These are phyloP conservation scores for Parathielavia hyrcaniae DNA, from an alignment of 495 filamentous ascomycete species.

Conservation along the genomic window DNA sequence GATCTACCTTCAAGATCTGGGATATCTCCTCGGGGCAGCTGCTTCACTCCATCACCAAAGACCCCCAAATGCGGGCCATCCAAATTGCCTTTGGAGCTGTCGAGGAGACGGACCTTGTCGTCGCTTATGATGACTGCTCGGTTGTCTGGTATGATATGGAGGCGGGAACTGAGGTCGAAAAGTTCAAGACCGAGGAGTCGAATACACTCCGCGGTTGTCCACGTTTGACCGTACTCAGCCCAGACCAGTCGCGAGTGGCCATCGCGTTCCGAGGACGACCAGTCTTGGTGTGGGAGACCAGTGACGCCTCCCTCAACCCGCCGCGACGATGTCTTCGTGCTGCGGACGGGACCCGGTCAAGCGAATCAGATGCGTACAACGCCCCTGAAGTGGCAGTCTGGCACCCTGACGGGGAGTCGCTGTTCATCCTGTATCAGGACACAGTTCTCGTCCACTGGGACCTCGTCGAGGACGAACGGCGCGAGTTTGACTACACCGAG, in stretches of 20 bases:
- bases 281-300: neutral
- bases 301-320: neutral
- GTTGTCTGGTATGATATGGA: neutral
- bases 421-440: neutral
- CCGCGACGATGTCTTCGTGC: neutral
- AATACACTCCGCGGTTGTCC: constrained; percentile 1
- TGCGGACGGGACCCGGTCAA: neutral
- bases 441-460: constrained; percentile 5
- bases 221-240: neutral
- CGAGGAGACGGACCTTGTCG: constrained; percentile 3
- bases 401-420: constrained; percentile 1
- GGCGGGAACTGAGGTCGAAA: neutral
- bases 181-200: neutral
- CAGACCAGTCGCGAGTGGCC: neutral
- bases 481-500: neutral
- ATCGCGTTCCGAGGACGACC: constrained; percentile 3
- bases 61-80: neutral
- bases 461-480: neutral
- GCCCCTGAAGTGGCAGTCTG: constrained; percentile 3
- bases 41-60: neutral
- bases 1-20: constrained; percentile 5
- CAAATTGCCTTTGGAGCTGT: neutral
- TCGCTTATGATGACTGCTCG: constrained; percentile 4
- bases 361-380: neutral
- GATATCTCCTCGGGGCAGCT: neutral